Evolutionary conservation across 371 early-diverging fungal genomes (phyloP).

Genomic region (Mycotypha africana): DNA sequence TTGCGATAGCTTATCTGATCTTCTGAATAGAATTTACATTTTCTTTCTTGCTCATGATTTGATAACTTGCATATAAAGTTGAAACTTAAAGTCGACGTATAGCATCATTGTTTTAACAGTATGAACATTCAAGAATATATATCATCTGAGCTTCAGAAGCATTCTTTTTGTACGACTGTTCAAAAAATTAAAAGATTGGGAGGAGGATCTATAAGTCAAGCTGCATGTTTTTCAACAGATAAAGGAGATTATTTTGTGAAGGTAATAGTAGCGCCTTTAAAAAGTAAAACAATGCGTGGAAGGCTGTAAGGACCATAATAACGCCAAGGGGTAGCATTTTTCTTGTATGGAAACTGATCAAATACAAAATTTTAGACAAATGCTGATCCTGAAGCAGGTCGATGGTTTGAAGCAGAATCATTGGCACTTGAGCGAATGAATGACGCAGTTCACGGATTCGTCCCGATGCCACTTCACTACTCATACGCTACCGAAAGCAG

Average conservation of each 20-base stretch:
- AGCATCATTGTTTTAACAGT: no score
- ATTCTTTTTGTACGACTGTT: not conserved
- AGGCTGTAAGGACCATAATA: no score
- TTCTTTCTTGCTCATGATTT: no score
- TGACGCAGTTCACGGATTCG: conserved; percentile 10
- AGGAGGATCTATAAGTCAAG: conserved; percentile 16
- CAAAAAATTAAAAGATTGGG: not conserved
- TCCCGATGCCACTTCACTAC: conserved; percentile 6
- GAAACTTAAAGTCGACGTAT: no score
- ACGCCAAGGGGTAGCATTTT: no score
- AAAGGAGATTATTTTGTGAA: conserved; percentile 15
- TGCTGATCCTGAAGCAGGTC: conserved; percentile 1
- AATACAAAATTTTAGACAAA: conserved; percentile 3
- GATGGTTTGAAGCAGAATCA: conserved; percentile 12
- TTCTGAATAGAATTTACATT: no score
- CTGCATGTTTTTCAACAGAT: conserved; percentile 10
- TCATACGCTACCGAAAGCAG: not conserved
- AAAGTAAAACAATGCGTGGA: not conserved
- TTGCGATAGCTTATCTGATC: no score
- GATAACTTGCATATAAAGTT: no score
- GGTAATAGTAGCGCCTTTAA: conserved; percentile 1
- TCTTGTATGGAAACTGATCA: not conserved
- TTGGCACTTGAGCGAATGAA: conserved; percentile 12
- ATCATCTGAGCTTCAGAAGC: conserved; percentile 3
- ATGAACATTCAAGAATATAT: no score